Evolutionary conservation across 371 early-diverging fungal genomes (phyloP).

Genomic region (Lichtheimia ramosa): DNA sequence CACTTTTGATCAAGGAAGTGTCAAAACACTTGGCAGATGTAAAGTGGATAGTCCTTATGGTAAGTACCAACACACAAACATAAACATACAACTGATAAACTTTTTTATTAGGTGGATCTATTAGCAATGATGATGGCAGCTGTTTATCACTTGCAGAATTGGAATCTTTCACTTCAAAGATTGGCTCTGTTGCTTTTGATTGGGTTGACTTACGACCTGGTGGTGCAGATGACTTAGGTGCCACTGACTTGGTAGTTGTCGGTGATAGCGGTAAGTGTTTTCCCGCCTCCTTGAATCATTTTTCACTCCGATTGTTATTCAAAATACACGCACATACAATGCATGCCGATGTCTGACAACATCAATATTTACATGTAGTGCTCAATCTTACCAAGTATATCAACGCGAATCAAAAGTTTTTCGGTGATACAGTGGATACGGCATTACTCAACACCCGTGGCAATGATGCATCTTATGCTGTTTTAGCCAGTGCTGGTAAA

Average conservation of each 20-base stretch:
- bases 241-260: constrained; percentile 38
- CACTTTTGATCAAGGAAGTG: constrained; percentile 19
- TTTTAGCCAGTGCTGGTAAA: constrained; percentile 35
- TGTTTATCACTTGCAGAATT: constrained; percentile 39
- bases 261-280: constrained; percentile 48
- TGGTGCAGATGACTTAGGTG: constrained; percentile 17
- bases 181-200: constrained; percentile 28
- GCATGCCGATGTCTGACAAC: constrained; percentile 30
- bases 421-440: constrained; percentile 31
- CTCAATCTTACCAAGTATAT: constrained; percentile 36
- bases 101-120: constrained; percentile 20
- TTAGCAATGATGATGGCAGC: constrained; percentile 23
- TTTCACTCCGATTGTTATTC: constrained; percentile 28
- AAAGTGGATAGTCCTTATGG: constrained; percentile 51
- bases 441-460: constrained; percentile 31
- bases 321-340: constrained; percentile 31
- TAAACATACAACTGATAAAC: constrained; percentile 7
- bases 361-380: constrained; percentile 32
- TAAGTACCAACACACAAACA: constrained; percentile 8
- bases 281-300: too few relatives aligned
- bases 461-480: constrained; percentile 45
- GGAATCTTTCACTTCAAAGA: constrained; percentile 15
- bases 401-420: constrained; percentile 3
- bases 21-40: constrained; percentile 23
- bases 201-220: constrained; percentile 40